Evolutionary conservation across 352 stramenopile species (phyloP).

Genomic region (Peronospora destructor): DNA sequence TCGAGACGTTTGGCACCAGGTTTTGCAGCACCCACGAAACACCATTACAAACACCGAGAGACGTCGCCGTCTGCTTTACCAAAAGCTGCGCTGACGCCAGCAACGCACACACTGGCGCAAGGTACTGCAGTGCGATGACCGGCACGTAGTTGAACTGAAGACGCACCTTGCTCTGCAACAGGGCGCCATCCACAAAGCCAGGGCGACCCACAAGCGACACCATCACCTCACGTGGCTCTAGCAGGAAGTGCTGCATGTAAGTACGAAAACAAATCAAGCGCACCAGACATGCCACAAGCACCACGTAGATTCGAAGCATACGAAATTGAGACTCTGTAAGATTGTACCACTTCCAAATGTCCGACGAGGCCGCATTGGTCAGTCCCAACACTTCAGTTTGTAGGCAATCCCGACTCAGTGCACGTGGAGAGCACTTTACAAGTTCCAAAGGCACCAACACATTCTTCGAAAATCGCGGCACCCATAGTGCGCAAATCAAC

Average conservation of each 20-base stretch:
- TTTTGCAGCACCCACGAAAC: conserved; percentile 27
- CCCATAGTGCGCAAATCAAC: conserved; percentile 45
- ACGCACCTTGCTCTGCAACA: conserved; percentile 63
- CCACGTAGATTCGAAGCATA: conserved; percentile 41
- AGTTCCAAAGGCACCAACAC: conserved; percentile 43
- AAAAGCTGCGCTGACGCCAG: conserved; percentile 44
- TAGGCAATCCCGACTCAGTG: conserved; percentile 51
- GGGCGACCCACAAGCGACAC: conserved; percentile 45
- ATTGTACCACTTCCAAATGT: conserved; percentile 31
- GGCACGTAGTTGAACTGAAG: conserved; percentile 80
- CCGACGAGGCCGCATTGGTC: conserved; percentile 2
- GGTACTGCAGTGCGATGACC: conserved; percentile 72
- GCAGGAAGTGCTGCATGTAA: conserved; percentile 71
- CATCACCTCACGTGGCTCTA: conserved; percentile 67
- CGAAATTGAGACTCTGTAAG: conserved; percentile 57
- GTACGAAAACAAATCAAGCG: conserved; percentile 49
- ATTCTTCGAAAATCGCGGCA: conserved; percentile 42
- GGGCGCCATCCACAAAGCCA: conserved; percentile 45
- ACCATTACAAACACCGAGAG: conserved; percentile 36
- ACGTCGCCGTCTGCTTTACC: conserved; percentile 46
- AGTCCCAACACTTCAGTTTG: conserved; percentile 29
- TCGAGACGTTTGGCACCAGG: conserved; percentile 11
- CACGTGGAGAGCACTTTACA: conserved; percentile 38
- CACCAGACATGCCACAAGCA: conserved; percentile 40
- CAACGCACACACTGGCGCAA: conserved; percentile 45